These are phyloP conservation scores for Bacterosira constricta DNA, from an alignment of 108 stramenopile species.

Conservation along the genomic window DNA sequence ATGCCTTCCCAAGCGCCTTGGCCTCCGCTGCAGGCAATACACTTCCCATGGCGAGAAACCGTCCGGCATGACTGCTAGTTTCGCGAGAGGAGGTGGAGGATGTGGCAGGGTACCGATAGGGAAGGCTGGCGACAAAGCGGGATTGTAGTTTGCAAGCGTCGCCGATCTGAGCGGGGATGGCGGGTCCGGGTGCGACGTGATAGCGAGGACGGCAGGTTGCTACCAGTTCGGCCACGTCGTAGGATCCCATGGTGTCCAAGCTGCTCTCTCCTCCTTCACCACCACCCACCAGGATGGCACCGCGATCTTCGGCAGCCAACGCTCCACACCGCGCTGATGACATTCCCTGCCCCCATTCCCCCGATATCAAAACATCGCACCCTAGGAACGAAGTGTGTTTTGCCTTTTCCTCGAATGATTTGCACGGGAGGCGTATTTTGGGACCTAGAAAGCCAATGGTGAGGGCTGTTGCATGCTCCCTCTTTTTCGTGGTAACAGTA, in stretches of 20 bases:
- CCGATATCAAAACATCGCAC: conserved; percentile 77
- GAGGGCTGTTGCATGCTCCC: conserved; percentile 3
- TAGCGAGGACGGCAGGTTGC: conserved; percentile 71
- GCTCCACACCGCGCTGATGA: conserved; percentile 46
- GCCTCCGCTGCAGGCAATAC: conserved; percentile 45
- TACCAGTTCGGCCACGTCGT: conserved; percentile 80
- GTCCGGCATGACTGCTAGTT: conserved; percentile 53
- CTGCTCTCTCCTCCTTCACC: background rate
- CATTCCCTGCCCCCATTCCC: conserved; percentile 88
- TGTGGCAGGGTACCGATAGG: conserved; percentile 53
- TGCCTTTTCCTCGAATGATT: conserved; percentile 40
- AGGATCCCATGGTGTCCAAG: conserved; percentile 41
- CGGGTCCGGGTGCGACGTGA: conserved; percentile 60
- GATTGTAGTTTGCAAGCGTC: conserved; percentile 9
- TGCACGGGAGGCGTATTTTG: conserved; percentile 37
- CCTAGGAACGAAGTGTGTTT: conserved; percentile 59
- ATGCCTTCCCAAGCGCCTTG: conserved; percentile 53
- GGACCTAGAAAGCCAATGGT: conserved; percentile 33
- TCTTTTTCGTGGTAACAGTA: background rate
- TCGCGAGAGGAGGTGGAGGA: conserved; percentile 15
- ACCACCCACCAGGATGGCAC: background rate
- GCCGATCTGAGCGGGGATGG: background rate
- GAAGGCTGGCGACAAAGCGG: conserved; percentile 51
- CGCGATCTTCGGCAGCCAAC: conserved; percentile 30
- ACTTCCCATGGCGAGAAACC: conserved; percentile 72